phyloP scores from a whole-genome alignment of 495 filamentous ascomycete species.

The Talaromyces thailandensis region DNA sequence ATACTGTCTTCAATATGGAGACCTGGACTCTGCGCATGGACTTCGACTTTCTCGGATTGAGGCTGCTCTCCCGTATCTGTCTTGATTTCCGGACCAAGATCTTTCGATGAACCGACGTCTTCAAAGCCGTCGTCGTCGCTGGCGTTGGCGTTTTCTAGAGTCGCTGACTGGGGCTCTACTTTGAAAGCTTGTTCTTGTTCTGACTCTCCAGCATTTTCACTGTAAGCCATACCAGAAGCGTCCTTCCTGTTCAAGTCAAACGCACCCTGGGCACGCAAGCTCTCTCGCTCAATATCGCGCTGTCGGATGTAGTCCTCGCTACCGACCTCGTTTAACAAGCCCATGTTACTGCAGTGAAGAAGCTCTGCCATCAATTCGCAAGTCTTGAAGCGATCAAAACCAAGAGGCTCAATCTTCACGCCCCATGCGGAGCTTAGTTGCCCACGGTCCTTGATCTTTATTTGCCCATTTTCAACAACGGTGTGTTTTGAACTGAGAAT shows the following conservation, averaged over 20 bases:
- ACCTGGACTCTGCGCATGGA: neutral
- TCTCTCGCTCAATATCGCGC: constrained; percentile 74
- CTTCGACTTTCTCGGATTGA: neutral
- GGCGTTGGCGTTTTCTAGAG: constrained; percentile 61
- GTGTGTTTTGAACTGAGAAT: constrained; percentile 60
- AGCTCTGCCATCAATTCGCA: constrained; percentile 98
- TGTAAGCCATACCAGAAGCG: constrained; percentile 33
- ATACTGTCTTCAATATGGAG: constrained; percentile 4
- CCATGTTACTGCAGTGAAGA: constrained; percentile 98
- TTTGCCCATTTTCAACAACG: constrained; percentile 48
- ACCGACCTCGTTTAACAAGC: constrained; percentile 83
- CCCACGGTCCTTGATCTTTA: constrained; percentile 49
- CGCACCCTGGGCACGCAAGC: constrained; percentile 59
- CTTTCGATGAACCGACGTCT: constrained; percentile 66
- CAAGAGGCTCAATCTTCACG: constrained; percentile 82
- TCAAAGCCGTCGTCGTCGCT: constrained; percentile 93
- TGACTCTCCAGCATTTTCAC: constrained; percentile 39
- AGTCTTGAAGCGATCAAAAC: constrained; percentile 97
- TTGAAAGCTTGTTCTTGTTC: constrained; percentile 24
- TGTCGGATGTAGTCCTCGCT: constrained; percentile 78
- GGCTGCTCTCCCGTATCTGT: constrained; percentile 9
- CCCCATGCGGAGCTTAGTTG: constrained; percentile 81
- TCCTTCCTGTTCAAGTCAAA: constrained; percentile 31
- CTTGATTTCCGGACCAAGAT: constrained; percentile 43
- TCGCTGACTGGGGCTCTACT: constrained; percentile 29